phyloP scores from a whole-genome alignment of 768 basidiomycete genomes.

The Naganishia kalamii region DNA sequence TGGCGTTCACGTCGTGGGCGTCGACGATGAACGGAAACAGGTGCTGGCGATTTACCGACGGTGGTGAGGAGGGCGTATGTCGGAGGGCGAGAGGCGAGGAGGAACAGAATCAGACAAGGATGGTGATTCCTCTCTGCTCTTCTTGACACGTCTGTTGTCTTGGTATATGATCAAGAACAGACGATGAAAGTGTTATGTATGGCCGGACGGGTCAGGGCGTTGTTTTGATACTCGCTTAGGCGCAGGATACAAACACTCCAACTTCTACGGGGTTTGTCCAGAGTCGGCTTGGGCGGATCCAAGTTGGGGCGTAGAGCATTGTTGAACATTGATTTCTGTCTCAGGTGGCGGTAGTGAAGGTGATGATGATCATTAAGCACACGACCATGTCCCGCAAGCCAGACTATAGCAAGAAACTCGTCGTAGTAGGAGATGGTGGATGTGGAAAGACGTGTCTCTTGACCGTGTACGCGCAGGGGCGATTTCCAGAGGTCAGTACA shows the following conservation, averaged over 20 bases:
- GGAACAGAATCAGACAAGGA: slow-evolving; percentile 13
- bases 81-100: neutral
- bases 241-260: slow-evolving; percentile 4
- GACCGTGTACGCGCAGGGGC: slow-evolving; percentile 94
- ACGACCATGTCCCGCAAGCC: neutral
- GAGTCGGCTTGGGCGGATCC: no score
- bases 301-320: no score
- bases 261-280: no score
- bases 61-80: neutral
- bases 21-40: neutral
- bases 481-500: slow-evolving; percentile 75
- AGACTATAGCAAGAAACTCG: neutral
- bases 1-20: neutral
- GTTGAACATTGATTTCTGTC: no score
- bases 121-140: slow-evolving; percentile 10
- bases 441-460: slow-evolving; percentile 94
- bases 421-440: slow-evolving; percentile 65
- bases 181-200: neutral
- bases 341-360: no score
- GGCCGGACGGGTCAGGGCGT: neutral
- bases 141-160: neutral
- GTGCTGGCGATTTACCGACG: neutral
- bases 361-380: no score
- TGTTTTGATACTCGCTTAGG: slow-evolving; percentile 15
- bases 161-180: neutral